phyloP scores from a whole-genome alignment of 495 filamentous ascomycete genomes.

The Aspergillus cavernicola region DNA sequence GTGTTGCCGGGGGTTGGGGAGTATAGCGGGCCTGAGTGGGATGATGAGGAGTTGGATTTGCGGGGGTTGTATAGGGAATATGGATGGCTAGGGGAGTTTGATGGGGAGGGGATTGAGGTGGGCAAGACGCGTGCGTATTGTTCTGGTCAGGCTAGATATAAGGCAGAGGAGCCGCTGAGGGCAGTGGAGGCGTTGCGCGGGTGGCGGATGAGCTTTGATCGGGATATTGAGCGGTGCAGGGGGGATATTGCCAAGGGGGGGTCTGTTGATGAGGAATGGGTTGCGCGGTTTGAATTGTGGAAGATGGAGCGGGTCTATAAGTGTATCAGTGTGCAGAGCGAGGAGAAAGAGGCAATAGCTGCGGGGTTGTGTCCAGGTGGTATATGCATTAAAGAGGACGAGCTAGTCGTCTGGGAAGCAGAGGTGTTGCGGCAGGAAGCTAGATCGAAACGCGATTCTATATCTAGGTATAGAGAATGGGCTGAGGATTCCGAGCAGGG shows the following conservation, averaged over 20 bases:
- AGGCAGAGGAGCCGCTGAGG: too few species aligned
- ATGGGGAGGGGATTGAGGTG: constrained; percentile 1
- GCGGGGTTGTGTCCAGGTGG: background rate
- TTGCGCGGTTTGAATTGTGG: too few species aligned
- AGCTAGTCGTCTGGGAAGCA: constrained; percentile 1
- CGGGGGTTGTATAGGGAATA: background rate
- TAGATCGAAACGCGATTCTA: background rate
- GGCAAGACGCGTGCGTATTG: background rate
- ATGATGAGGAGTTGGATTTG: background rate
- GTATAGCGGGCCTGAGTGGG: background rate
- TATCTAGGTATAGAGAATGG: background rate
- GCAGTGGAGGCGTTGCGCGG: too few species aligned
- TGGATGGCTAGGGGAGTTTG: constrained; percentile 6
- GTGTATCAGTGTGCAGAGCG: too few species aligned
- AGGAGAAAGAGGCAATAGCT: too few species aligned
- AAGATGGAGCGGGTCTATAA: too few species aligned
- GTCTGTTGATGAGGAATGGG: too few species aligned
- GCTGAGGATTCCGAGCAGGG: too few species aligned
- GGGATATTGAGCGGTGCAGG: too few species aligned
- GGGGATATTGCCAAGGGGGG: too few species aligned
- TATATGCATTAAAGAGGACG: background rate
- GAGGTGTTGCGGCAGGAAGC: background rate
- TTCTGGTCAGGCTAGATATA: too few species aligned
- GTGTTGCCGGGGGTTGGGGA: background rate
- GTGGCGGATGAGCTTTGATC: too few species aligned